A percentile compares a stretch with the other conserved stretches of the same genome.
These are phyloP conservation scores for Ceratobasidium sp. DNA, from an alignment of 1,284 basidiomycete genomes.

Conservation along the genomic window DNA sequence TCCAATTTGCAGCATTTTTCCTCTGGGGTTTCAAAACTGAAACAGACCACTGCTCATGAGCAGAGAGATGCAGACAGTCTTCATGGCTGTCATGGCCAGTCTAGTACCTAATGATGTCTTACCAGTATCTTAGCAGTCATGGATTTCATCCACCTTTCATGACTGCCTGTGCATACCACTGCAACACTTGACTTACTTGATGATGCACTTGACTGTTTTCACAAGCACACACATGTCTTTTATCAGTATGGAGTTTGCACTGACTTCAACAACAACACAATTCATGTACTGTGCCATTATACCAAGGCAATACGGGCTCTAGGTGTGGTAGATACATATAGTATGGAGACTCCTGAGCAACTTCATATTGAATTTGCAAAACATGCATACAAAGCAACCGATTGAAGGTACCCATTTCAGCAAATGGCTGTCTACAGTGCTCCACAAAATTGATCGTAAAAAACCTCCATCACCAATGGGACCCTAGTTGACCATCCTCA, in stretches of 20 bases:
- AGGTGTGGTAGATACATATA: constrained; percentile 38
- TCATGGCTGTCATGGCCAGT: constrained; percentile 10
- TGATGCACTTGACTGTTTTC: constrained; percentile 47
- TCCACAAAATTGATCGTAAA: too few species aligned
- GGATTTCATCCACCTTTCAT: constrained; percentile 49
- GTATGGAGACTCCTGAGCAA: constrained; percentile 44
- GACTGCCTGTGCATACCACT: constrained; percentile 45
- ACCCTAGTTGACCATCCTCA: too few species aligned
- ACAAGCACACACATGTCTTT: constrained; percentile 49
- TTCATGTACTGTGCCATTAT: constrained; percentile 44
- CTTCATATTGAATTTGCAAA: constrained; percentile 46
- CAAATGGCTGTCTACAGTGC: constrained; percentile 44
- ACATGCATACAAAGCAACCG: constrained; percentile 39
- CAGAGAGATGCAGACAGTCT: constrained; percentile 30
- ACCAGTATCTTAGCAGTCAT: constrained; percentile 23
- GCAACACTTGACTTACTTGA: constrained; percentile 46
- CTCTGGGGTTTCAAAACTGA: neutral
- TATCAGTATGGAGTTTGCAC: constrained; percentile 45
- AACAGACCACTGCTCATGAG: constrained; percentile 10
- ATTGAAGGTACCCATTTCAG: constrained; percentile 3
- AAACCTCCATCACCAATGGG: too few species aligned
- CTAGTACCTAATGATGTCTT: neutral
- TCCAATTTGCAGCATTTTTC: constrained; percentile 11
- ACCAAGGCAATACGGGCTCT: constrained; percentile 23
- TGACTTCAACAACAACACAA: constrained; percentile 35